These are phyloP conservation scores for Russula compacta DNA, from an alignment of 768 basidiomycete genomes.

Conservation along the genomic window DNA sequence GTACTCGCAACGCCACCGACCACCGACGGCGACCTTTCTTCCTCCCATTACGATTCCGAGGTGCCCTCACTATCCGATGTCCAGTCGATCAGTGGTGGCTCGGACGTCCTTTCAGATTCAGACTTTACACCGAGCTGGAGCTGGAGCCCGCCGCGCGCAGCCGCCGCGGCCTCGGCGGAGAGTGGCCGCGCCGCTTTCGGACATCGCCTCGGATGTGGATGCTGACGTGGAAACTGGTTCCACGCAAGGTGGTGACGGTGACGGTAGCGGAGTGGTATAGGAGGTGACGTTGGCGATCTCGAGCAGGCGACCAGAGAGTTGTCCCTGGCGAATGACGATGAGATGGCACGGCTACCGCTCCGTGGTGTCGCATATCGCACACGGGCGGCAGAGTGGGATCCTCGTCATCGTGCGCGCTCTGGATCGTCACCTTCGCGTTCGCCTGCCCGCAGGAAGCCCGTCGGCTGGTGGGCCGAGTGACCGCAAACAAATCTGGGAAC, in stretches of 20 bases:
- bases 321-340: slow-evolving; percentile 27
- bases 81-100: slow-evolving; percentile 20
- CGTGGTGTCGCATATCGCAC: not conserved
- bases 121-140: slow-evolving; percentile 12
- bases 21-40: slow-evolving; percentile 54
- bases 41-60: slow-evolving; percentile 43
- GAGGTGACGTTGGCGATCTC: not conserved
- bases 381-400: slow-evolving; percentile 14
- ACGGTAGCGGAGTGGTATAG: too few relatives aligned
- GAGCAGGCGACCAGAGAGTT: slow-evolving; percentile 24
- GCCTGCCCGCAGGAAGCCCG: slow-evolving; percentile 33
- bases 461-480: slow-evolving; percentile 15
- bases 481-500: not conserved
- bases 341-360: slow-evolving; percentile 20
- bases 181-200: slow-evolving; percentile 15
- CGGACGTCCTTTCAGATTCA: slow-evolving; percentile 20
- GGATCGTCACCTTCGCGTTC: slow-evolving; percentile 49
- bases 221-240: slow-evolving; percentile 21
- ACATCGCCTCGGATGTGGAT: slow-evolving; percentile 28
- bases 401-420: slow-evolving; percentile 26
- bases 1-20: slow-evolving; percentile 61
- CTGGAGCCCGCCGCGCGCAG: not conserved
- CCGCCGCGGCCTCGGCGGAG: not conserved
- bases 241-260: slow-evolving; percentile 14
- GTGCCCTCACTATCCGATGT: slow-evolving; percentile 30